Evolutionary conservation across 306 rosid species (phyloP).

Genomic region (Astragalus glycyphyllos): DNA sequence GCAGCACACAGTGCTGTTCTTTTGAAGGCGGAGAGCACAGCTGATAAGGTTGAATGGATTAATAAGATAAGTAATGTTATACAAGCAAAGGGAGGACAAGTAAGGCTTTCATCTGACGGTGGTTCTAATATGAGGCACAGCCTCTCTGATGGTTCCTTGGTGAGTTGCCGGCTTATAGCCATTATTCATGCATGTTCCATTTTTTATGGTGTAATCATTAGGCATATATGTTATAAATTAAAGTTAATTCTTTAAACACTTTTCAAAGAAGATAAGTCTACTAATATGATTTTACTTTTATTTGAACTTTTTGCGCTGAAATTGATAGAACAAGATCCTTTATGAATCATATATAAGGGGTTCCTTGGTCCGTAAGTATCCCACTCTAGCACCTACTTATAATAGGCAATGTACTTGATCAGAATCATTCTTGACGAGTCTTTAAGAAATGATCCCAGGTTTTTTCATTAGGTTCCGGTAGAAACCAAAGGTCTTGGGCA

Average conservation of each 20-base stretch:
- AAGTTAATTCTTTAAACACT: neutral
- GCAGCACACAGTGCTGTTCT: slow-evolving; percentile 87
- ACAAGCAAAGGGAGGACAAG: slow-evolving; percentile 81
- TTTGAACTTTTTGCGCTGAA: neutral
- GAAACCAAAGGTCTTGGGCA: too few species aligned
- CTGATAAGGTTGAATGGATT: slow-evolving; percentile 89
- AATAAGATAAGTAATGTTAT: slow-evolving; percentile 80
- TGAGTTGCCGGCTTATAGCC: slow-evolving; percentile 47
- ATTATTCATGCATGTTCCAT: neutral
- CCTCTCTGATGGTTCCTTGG: slow-evolving; percentile 95
- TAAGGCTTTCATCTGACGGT: slow-evolving; percentile 68
- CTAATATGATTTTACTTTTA: neutral
- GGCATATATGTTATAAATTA: slow-evolving; percentile 8
- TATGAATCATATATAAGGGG: too few species aligned
- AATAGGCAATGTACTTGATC: too few species aligned
- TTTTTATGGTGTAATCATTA: slow-evolving; percentile 24
- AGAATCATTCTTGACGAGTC: too few species aligned
- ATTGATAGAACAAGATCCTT: neutral
- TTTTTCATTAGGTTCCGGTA: too few species aligned
- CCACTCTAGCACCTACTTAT: too few species aligned
- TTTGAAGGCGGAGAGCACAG: slow-evolving; percentile 84
- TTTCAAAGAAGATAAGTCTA: neutral
- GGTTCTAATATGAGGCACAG: slow-evolving; percentile 77
- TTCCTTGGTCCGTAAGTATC: too few species aligned
- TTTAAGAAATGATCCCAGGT: too few species aligned